These are phyloP conservation scores for Saccharomyces hybrid DNA, from an alignment of 1,139 yeast species.

Conservation along the genomic window DNA sequence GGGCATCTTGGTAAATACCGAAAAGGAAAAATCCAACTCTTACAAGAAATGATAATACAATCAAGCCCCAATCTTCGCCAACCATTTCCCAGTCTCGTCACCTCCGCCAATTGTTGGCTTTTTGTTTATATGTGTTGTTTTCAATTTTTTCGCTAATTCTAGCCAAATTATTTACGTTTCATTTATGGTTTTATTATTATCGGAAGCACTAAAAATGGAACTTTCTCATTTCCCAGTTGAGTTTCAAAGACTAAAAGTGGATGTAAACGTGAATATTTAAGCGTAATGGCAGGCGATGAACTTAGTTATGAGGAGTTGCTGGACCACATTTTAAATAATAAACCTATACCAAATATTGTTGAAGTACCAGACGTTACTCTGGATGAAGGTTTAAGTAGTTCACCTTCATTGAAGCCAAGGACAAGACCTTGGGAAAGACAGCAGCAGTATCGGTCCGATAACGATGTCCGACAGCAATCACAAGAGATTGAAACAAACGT, in stretches of 20 bases:
- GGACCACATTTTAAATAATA: conserved; percentile 24
- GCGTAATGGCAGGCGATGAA: conserved; percentile 4
- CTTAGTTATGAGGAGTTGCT: conserved; percentile 27
- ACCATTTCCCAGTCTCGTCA: background rate
- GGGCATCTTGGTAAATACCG: conserved; percentile 81
- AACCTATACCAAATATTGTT: conserved; percentile 24
- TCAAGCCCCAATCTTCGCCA: conserved; percentile 6
- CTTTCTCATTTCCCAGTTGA: too few relatives aligned
- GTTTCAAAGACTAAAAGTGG: background rate
- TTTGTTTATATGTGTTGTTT: background rate
- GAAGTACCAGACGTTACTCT: conserved; percentile 21
- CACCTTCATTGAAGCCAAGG: conserved; percentile 17
- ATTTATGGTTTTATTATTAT: background rate
- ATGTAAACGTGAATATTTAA: too few relatives aligned
- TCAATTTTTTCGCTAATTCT: background rate
- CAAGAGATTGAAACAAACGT: background rate
- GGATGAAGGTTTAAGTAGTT: conserved; percentile 12
- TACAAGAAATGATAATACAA: conserved; percentile 34
- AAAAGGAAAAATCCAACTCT: conserved; percentile 65
- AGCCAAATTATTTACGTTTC: background rate
- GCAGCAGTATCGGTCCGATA: background rate
- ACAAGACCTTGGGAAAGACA: conserved; percentile 25
- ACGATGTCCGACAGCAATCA: background rate
- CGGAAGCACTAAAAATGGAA: background rate
- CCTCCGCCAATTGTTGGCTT: background rate